Percentiles rank a stretch among this genome's conserved stretches.
Conservation (phyloP, 1,284 basidiomycete species). For the Bondarzewia mesenterica region DNA sequence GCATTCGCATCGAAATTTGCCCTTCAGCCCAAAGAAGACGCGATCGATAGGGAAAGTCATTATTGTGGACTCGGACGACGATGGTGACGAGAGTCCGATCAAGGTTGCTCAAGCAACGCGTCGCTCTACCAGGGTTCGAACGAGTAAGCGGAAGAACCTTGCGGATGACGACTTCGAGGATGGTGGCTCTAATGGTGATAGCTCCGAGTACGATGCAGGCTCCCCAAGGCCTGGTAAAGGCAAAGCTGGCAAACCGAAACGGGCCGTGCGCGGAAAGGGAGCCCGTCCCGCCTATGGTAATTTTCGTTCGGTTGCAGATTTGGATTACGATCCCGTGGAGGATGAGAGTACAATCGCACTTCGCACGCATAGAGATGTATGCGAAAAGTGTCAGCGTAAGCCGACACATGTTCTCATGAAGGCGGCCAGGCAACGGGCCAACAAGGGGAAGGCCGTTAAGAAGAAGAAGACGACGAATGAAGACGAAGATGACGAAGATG, state of each 20-base stretch:
- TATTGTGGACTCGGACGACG: constrained; percentile 5
- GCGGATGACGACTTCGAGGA: constrained; percentile 8
- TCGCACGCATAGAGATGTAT: constrained; percentile 49
- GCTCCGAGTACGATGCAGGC: constrained; percentile 12
- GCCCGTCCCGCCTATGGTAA: constrained; percentile 59
- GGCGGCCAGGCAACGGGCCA: constrained; percentile 16
- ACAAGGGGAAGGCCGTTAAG: constrained; percentile 24
- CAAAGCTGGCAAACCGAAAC: constrained; percentile 9
- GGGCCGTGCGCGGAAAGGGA: constrained; percentile 28
- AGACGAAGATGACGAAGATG: constrained; percentile 38
- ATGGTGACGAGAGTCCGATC: neutral
- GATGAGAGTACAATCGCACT: constrained; percentile 51
- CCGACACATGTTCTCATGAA: constrained; percentile 51
- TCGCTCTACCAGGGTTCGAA: constrained; percentile 8
- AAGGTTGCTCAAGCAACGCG: neutral
- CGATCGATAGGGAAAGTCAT: neutral
- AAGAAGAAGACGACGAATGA: constrained; percentile 37
- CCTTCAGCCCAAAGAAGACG: constrained; percentile 57
- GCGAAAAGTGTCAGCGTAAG: constrained; percentile 60
- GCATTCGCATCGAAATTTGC: constrained; percentile 27
- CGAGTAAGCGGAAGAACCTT: neutral
- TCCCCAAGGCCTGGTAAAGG: constrained; percentile 1
- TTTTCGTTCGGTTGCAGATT: constrained; percentile 49
- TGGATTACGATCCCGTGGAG: constrained; percentile 48
- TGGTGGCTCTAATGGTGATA: constrained; percentile 15